phyloP scores from a whole-genome alignment of 306 rosid species.

The Lagenaria siceraria region DNA sequence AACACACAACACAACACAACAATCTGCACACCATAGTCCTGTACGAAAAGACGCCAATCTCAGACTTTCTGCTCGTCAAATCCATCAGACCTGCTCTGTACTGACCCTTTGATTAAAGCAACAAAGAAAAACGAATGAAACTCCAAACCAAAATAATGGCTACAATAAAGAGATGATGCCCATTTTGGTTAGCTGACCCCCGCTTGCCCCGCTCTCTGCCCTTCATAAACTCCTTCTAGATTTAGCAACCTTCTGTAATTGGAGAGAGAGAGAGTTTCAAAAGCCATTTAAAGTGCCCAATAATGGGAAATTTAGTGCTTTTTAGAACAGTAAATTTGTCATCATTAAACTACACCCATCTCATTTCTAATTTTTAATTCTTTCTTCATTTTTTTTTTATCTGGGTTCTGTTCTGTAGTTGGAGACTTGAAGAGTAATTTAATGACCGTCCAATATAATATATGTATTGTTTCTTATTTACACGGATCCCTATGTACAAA shows the following conservation, averaged over 20 bases:
- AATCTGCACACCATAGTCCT: background rate
- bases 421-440: background rate
- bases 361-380: background rate
- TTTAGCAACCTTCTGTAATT: slow-evolving; percentile 17
- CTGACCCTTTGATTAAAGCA: slow-evolving; percentile 21
- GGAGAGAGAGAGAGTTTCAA: background rate
- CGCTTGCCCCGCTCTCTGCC: slow-evolving; percentile 7
- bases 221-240: slow-evolving; percentile 17
- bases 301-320: background rate
- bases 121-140: slow-evolving; percentile 7
- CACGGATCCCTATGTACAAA: slow-evolving; percentile 1
- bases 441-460: background rate
- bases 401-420: background rate
- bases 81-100: slow-evolving; percentile 5
- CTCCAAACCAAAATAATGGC: slow-evolving; percentile 8
- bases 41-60: slow-evolving; percentile 10
- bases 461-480: background rate
- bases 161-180: background rate
- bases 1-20: background rate
- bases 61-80: background rate
- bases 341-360: background rate
- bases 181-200: slow-evolving; percentile 25
- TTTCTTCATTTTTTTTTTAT: background rate
- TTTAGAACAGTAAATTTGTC: background rate
- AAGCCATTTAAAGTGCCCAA: background rate